These are phyloP conservation scores for Penicilliopsis zonata DNA, from an alignment of 495 filamentous ascomycete species.

Conservation along the genomic window DNA sequence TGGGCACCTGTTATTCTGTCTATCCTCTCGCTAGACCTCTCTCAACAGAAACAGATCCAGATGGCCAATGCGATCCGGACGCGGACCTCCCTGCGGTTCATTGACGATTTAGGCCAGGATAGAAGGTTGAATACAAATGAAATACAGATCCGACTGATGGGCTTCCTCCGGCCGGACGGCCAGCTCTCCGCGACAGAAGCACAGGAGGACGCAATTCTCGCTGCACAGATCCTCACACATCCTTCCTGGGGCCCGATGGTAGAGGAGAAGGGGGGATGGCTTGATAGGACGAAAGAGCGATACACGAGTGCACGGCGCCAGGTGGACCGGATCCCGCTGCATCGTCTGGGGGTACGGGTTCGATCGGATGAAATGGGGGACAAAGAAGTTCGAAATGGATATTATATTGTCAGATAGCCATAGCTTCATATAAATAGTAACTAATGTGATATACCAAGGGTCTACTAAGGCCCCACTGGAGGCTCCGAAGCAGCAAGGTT, in stretches of 20 bases:
- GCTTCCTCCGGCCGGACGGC: conserved; percentile 28
- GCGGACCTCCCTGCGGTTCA: conserved; percentile 35
- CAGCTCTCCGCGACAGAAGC: conserved; percentile 17
- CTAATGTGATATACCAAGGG: no score
- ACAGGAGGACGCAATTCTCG: conserved; percentile 22
- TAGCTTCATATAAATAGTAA: no score
- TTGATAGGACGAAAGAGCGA: conserved; percentile 21
- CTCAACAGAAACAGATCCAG: conserved; percentile 22
- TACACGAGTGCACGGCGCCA: conserved; percentile 28
- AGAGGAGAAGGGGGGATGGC: conserved; percentile 15
- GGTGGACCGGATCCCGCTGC: conserved; percentile 40
- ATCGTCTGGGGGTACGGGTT: conserved; percentile 43
- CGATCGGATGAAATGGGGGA: conserved; percentile 36
- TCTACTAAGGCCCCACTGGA: conserved; percentile 1
- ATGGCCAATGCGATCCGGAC: conserved; percentile 25
- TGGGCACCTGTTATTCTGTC: conserved; percentile 48
- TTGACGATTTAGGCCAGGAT: conserved; percentile 21
- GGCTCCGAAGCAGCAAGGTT: conserved; percentile 23
- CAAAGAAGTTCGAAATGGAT: conserved; percentile 22
- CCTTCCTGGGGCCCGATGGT: conserved; percentile 39
- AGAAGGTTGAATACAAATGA: conserved; percentile 26
- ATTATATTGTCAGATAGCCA: conserved; percentile 19
- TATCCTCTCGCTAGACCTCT: conserved; percentile 21
- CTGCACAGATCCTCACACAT: conserved; percentile 39
- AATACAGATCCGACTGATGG: conserved; percentile 43